Base-by-base conservation (phyloP, 2,329 filamentous ascomycete genomes). In the Talaromyces sp. region DNA sequence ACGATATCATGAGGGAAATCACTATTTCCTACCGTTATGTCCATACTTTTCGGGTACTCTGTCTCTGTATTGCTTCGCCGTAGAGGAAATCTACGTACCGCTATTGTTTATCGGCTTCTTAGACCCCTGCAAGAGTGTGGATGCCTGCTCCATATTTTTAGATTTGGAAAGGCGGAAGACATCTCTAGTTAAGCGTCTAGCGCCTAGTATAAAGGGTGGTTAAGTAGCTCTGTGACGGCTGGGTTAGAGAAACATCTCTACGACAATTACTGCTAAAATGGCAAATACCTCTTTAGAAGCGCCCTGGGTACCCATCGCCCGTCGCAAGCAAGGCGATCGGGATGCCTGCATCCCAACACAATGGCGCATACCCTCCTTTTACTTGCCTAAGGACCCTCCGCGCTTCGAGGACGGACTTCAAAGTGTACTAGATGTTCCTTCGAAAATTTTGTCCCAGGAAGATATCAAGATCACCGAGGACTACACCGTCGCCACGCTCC, bases 361-460 rank as follows among this genome's bases (percentile, higher is more conserved):
- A 27, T 56, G 54, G 54, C 54, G 33, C 54, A 56, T 56, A 56
- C 28, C 54, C 12, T 56, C 54, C n/a, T 3, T 9, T 30, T 27
- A 56, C 54, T 56, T 56, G 54, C 54, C 54, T 23, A 56, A 56
- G 42, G 54, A 56, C 33, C 54, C 54, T 56, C 54, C 33, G 54
- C 4, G 33, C 54, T 56, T 56, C 54, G 54, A 5, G 9, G 54
- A 56, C 33, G 54, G 54, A 36, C 54, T 16, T 56, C 54, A 56
- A 56, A 56, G n/a, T 56, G 54, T 42, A 36, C 54, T 56, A 56
- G 54, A 56, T 56, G 54, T 56, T n/a, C 54, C 54, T 56, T 56
- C 34, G 33, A 56, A 56, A 42, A 5, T 56, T 10, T 56, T 56
- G 33, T 56, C 54, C 33, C 42, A 42, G 54, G 54, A 56, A 44